Percentiles rank a stretch among this genome's conserved stretches.
Evolutionary conservation across 352 stramenopile genomes (phyloP).

Genomic region (Vaucheria bursata): DNA sequence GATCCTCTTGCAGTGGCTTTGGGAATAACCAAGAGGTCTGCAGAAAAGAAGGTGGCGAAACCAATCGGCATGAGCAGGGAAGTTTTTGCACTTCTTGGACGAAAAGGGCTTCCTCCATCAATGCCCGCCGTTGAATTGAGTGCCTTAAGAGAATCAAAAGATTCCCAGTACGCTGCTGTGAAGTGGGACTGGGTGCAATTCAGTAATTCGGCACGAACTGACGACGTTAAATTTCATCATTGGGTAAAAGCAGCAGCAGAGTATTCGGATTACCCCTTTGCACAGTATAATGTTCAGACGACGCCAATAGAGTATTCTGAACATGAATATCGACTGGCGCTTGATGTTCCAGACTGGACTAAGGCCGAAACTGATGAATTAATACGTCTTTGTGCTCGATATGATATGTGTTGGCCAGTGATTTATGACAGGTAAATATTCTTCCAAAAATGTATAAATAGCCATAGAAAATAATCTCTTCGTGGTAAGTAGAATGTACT

Average conservation of each 20-base stretch:
- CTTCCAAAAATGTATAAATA: no score
- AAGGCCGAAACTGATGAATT: conserved; percentile 62
- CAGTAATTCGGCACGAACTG: conserved; percentile 9
- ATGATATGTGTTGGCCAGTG: conserved; percentile 63
- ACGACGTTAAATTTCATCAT: conserved; percentile 3
- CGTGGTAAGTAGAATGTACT: no score
- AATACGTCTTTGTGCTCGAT: conserved; percentile 54
- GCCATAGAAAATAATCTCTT: no score
- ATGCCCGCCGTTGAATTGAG: background rate
- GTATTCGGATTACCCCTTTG: conserved; percentile 13
- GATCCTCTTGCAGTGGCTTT: background rate
- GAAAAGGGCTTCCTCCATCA: background rate
- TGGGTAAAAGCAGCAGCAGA: conserved; percentile 10
- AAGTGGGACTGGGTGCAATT: conserved; percentile 6
- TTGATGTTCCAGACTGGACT: conserved; percentile 52
- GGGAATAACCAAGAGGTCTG: background rate
- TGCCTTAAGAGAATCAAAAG: no score
- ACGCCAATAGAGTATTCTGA: background rate
- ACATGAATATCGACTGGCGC: conserved; percentile 50
- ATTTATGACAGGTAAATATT: conserved; percentile 52
- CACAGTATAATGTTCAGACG: conserved; percentile 8
- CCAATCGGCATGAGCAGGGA: conserved; percentile 2
- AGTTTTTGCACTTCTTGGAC: background rate
- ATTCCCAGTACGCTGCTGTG: no score
- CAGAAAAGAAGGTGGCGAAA: background rate